phyloP scores from a whole-genome alignment of 257 asterid species.

The Dorcoceras hygrometricum region DNA sequence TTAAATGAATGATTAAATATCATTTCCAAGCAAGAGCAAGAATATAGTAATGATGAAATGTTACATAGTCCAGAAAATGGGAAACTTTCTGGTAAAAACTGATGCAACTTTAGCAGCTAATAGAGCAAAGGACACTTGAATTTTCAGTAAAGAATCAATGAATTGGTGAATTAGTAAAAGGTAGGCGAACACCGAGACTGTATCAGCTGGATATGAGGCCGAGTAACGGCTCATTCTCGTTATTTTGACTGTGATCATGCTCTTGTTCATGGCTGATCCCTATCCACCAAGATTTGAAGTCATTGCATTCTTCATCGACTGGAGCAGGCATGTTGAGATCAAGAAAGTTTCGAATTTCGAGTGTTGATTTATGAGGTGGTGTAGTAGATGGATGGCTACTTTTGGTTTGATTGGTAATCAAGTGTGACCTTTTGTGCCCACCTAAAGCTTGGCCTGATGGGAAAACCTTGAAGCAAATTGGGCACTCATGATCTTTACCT shows the following conservation, averaged over 20 bases:
- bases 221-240: conserved; percentile 42
- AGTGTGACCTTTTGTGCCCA: conserved; percentile 86
- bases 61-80: conserved; percentile 23
- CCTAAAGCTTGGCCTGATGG: conserved; percentile 87
- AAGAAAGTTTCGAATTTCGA: conserved; percentile 56
- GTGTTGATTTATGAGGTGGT: conserved; percentile 23
- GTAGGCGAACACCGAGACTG: neutral
- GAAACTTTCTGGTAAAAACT: conserved; percentile 2
- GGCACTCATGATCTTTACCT: conserved; percentile 58
- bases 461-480: conserved; percentile 70
- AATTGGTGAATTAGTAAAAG: conserved; percentile 39
- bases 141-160: conserved; percentile 37
- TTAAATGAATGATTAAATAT: neutral
- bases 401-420: conserved; percentile 41
- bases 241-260: neutral
- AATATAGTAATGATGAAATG: conserved; percentile 26
- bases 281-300: conserved; percentile 65
- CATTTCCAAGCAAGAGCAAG: conserved; percentile 15
- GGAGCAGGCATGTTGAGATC: conserved; percentile 96
- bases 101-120: neutral
- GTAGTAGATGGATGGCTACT: conserved; percentile 18
- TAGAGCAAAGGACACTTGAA: conserved; percentile 16
- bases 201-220: conserved; percentile 42
- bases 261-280: conserved; percentile 28
- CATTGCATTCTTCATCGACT: conserved; percentile 56